These are phyloP conservation scores for Rhodotorula mucilaginosa DNA, from an alignment of 1,284 basidiomycete species.

Conservation along the genomic window DNA sequence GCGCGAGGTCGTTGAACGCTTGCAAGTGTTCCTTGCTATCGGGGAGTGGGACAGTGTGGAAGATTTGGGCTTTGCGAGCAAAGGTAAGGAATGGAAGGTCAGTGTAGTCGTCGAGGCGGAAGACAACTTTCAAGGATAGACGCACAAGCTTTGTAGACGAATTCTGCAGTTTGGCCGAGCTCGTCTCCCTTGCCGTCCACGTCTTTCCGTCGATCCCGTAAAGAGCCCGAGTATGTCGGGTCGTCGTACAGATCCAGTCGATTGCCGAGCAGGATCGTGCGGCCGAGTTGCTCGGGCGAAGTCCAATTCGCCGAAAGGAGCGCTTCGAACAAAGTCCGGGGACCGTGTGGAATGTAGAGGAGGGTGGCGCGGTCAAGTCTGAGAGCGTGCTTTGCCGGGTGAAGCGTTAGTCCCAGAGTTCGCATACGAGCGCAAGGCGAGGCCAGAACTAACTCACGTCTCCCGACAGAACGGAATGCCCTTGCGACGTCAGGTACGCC, in stretches of 20 bases:
- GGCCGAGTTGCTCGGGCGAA: slow-evolving; percentile 1
- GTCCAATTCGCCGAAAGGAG: slow-evolving; percentile 37
- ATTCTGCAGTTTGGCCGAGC: slow-evolving; percentile 15
- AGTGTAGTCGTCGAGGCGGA: neutral
- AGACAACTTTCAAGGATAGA: neutral
- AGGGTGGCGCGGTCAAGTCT: slow-evolving; percentile 27
- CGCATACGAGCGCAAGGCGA: rapidly evolving
- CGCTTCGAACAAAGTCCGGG: slow-evolving; percentile 39
- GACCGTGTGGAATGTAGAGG: slow-evolving; percentile 44
- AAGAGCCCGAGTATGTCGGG: slow-evolving; percentile 29
- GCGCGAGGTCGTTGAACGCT: slow-evolving; percentile 40
- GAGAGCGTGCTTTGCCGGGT: slow-evolving; percentile 28
- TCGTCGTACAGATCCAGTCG: slow-evolving; percentile 41
- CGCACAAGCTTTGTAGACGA: slow-evolving; percentile 21
- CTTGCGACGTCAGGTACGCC: slow-evolving; percentile 10
- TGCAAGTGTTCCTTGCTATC: slow-evolving; percentile 30
- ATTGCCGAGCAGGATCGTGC: slow-evolving; percentile 39
- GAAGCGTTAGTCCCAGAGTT: too few relatives aligned
- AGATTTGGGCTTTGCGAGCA: slow-evolving; percentile 15
- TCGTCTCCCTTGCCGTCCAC: slow-evolving; percentile 5
- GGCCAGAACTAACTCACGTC: slow-evolving; percentile 1
- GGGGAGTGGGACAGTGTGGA: slow-evolving; percentile 27
- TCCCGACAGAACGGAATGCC: slow-evolving; percentile 18
- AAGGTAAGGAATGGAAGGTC: neutral
- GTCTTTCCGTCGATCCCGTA: neutral